phyloP scores from a whole-genome alignment of 257 asterid genomes.

The Paraleonurus japonicus region DNA sequence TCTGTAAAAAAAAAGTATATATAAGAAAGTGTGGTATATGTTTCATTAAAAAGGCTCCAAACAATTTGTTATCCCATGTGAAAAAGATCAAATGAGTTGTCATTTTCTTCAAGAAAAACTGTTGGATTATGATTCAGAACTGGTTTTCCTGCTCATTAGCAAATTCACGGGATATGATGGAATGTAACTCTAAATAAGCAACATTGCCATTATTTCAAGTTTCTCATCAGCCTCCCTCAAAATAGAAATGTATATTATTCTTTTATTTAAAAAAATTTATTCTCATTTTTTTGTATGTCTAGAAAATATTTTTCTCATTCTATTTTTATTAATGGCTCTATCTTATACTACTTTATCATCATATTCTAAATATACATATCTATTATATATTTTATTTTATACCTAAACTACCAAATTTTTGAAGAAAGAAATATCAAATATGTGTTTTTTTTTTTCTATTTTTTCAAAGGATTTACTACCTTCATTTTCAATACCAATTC shows the following conservation, averaged over 20 bases:
- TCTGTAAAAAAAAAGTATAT: too few relatives aligned
- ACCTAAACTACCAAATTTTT: too few relatives aligned
- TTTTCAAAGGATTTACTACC: neutral
- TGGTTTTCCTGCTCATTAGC: conserved; percentile 1
- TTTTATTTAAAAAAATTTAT: too few relatives aligned
- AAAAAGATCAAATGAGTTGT: conserved; percentile 9
- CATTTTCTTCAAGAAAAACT: conserved; percentile 11
- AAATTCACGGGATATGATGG: neutral
- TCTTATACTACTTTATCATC: too few relatives aligned
- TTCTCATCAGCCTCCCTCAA: neutral
- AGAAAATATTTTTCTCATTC: too few relatives aligned
- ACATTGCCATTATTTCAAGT: neutral
- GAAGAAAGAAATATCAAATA: too few relatives aligned
- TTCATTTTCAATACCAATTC: neutral
- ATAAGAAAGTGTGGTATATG: neutral
- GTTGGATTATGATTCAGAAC: conserved; percentile 10
- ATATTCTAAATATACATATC: too few relatives aligned
- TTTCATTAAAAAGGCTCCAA: neutral
- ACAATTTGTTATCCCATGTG: conserved; percentile 19
- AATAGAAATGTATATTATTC: neutral
- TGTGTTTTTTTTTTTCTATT: too few relatives aligned
- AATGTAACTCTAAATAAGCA: neutral
- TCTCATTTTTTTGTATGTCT: too few relatives aligned
- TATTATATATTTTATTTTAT: too few relatives aligned
- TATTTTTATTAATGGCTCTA: too few relatives aligned